Evolutionary conservation across 768 basidiomycete species (phyloP).

Genomic region (Russula vinacea): DNA sequence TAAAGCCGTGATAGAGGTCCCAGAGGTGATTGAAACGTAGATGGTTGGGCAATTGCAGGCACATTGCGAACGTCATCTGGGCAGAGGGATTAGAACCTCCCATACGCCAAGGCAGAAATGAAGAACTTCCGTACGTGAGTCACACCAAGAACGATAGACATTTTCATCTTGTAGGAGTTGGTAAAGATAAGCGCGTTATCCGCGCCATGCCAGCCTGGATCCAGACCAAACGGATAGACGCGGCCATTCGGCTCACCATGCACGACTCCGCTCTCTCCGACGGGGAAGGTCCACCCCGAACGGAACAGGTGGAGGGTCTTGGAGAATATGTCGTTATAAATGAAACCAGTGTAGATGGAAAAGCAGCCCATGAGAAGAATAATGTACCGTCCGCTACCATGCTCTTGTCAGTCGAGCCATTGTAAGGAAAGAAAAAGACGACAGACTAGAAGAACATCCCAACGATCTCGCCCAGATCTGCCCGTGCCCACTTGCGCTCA

Average conservation of each 20-base stretch:
- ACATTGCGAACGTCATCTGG: conserved; percentile 98
- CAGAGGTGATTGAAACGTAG: conserved; percentile 83
- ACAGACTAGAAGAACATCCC: conserved; percentile 92
- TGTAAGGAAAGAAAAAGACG: conserved; percentile 6
- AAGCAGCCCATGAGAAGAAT: conserved; percentile 98
- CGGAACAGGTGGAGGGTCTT: conserved; percentile 83
- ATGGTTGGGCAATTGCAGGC: conserved; percentile 94
- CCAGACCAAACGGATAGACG: conserved; percentile 90
- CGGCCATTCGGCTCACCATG: conserved; percentile 56
- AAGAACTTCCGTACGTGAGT: conserved; percentile 69
- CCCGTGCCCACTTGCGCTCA: conserved; percentile 77
- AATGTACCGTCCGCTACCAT: conserved; percentile 88
- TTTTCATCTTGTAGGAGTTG: conserved; percentile 99
- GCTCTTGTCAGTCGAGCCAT: conserved; percentile 30
- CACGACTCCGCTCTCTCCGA: conserved; percentile 41
- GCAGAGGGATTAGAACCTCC: neutral
- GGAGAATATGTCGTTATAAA: conserved; percentile 99
- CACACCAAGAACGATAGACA: conserved; percentile 95
- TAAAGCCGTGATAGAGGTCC: conserved; percentile 92
- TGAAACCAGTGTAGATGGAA: conserved; percentile 92
- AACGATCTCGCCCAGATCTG: conserved; percentile 77
- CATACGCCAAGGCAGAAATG: neutral
- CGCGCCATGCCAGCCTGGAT: conserved; percentile 92
- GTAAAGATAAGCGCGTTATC: conserved; percentile 91
- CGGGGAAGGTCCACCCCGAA: conserved; percentile 83